Base-by-base conservation (phyloP, 106 monocot genomes). In the Allium cepa region DNA sequence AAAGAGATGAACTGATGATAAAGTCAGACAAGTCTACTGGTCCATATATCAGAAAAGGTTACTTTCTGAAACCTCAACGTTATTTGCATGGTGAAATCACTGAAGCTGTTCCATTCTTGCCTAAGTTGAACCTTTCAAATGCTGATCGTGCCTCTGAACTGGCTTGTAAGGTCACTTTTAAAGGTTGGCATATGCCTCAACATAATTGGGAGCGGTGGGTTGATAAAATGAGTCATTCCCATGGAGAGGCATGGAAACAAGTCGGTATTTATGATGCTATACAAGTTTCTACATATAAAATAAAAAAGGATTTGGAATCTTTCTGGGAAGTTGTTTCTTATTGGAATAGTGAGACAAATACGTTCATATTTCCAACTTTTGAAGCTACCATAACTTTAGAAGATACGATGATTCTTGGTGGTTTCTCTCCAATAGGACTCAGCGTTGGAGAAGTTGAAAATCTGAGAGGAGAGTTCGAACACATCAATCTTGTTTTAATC, bases 301-400 rank as follows among this genome's bases (percentile, higher is more conserved):
- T 87, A 46, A 74, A 60, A 69, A 64, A 73, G 47, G 75, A 50
- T 74, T 77, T 15, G 63, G 63, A 50, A 26, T 60, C 7, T 56
- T 87, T 26, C 71, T 75, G 27, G 79, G 68, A 8, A 49, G 75
- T 7, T 62, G 73, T 28, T 49, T 64, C 9, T 78, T 68, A 22
- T 62, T 92, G 91, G 87, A 84, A 73, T 16, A 60, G 71, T 2
- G 71, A 75, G 7, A 82, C 88, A 7, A 82, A 78, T 69, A 82
- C 92, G 7, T 92, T 92, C 27, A 72, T 80, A 17, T 92, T 92
- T 57, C 84, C 88, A 0, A 85, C 84, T 87, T 70, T 72, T 9
- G 91, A 92, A 72, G 87, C 69, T 36, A 92, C 91, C n/a, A 17
- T 85, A 28, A 79, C 91, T 1, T 69, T 88, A 14, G 84, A 87